These are phyloP conservation scores for Chloroidium sp. DNA, from an alignment of 163 green algal species.

Conservation along the genomic window DNA sequence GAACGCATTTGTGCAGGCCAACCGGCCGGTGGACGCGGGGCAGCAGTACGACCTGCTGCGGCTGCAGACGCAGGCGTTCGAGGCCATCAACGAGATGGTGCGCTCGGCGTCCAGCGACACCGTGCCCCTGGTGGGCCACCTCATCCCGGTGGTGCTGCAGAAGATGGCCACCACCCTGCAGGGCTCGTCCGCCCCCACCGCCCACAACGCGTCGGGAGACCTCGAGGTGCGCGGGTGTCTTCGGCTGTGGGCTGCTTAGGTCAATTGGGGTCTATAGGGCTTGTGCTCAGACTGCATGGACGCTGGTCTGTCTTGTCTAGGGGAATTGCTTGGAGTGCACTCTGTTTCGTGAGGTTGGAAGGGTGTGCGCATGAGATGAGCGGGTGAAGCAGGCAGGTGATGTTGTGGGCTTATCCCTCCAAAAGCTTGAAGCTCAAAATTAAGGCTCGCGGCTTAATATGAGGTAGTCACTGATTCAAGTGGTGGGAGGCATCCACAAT, in stretches of 20 bases:
- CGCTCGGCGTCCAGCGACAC: constrained; percentile 65
- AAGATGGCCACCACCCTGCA: constrained; percentile 58
- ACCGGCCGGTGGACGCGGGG: constrained; percentile 21
- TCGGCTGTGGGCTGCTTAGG: not conserved
- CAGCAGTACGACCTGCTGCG: constrained; percentile 24
- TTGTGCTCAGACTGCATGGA: not conserved
- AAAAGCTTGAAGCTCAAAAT: no score
- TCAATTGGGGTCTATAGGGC: no score
- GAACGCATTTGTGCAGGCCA: not conserved
- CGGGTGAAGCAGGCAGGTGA: no score
- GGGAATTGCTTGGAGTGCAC: no score
- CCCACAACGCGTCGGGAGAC: constrained; percentile 31
- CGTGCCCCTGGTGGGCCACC: constrained; percentile 64
- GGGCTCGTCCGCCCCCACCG: not conserved
- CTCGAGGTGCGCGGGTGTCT: constrained; percentile 30
- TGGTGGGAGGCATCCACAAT: no score
- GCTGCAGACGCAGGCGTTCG: constrained; percentile 79
- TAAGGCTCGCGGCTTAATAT: no score
- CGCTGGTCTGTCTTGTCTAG: not conserved
- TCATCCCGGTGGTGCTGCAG: constrained; percentile 74
- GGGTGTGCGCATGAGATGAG: no score
- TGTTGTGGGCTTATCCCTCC: no score
- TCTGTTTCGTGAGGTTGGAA: no score
- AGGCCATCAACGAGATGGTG: constrained; percentile 96
- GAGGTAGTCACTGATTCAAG: no score